Percentiles rank a stretch among this genome's conserved stretches.
Evolutionary conservation across 1,139 yeast genomes (phyloP).

Genomic region (Meyerozyma sp.): DNA sequence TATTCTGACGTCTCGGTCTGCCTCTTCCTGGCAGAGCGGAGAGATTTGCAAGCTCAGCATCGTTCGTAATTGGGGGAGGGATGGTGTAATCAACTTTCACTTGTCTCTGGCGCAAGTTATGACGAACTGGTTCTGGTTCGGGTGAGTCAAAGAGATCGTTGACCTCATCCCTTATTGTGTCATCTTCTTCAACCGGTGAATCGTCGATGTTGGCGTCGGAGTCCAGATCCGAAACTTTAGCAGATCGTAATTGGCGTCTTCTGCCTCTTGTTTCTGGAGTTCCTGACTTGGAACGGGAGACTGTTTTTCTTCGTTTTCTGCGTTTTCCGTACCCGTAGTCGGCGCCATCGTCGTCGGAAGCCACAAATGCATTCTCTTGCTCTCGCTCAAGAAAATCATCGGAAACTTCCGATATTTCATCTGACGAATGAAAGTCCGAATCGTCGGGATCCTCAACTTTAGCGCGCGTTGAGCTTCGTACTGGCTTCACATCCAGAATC

Average conservation of each 20-base stretch:
- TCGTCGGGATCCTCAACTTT: slow-evolving; percentile 6
- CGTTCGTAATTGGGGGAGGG: slow-evolving; percentile 73
- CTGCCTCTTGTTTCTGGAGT: slow-evolving; percentile 18
- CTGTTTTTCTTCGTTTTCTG: slow-evolving; percentile 13
- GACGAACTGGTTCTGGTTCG: slow-evolving; percentile 46
- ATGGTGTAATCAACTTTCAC: slow-evolving; percentile 72
- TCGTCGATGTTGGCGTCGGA: slow-evolving; percentile 23
- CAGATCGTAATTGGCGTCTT: slow-evolving; percentile 14
- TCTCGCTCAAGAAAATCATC: slow-evolving; percentile 25
- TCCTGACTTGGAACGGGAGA: slow-evolving; percentile 21
- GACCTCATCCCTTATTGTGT: slow-evolving; percentile 44
- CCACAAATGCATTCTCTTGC: slow-evolving; percentile 29
- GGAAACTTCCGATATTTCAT: slow-evolving; percentile 7
- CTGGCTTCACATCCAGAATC: not conserved
- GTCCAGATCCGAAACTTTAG: slow-evolving; percentile 8
- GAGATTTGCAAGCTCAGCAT: slow-evolving; percentile 24
- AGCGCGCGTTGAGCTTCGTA: not conserved
- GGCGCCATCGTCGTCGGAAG: slow-evolving; percentile 30
- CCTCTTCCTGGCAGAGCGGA: slow-evolving; percentile 16
- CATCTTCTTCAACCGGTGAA: slow-evolving; percentile 22
- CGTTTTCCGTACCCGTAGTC: slow-evolving; percentile 22
- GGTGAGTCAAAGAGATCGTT: slow-evolving; percentile 50
- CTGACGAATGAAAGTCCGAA: slow-evolving; percentile 11
- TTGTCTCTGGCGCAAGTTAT: slow-evolving; percentile 72
- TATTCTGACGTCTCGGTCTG: slow-evolving; percentile 20